Base-by-base conservation (phyloP, 2,329 filamentous ascomycete species). In the Helotiales sp. region DNA sequence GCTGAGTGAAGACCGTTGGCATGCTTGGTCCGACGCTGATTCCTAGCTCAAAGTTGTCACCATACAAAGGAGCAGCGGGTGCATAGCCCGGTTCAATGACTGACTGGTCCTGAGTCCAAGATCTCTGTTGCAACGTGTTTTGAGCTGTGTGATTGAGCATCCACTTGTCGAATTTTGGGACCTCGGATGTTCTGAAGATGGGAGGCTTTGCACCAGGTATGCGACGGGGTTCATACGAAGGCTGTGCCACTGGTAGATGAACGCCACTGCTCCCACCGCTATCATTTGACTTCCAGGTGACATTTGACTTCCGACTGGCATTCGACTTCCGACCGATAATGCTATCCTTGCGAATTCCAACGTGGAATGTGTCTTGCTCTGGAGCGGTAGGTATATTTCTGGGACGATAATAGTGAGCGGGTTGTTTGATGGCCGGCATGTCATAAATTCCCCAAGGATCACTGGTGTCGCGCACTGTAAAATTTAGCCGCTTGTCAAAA, bases 41-140 rank as follows among this genome's bases (percentile, higher is more conserved):
- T 8, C 64, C 22, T 17, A 72, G 62, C 37, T 75, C 71, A 17
- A 68, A 50, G 7, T 64, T 57, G 13, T 63, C 50, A n/a, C 72
- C 70, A 58, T 61, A 75, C 32, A 72, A 37, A 6, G 72, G 72
- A 40, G 71, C 65, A 11, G 61, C 70, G 4, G 71, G 71, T 15
- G 66, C 63, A 30, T 71, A 69, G 6, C 75, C 75, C 2, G 72
- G 73, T 32, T 74, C 69, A 37, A 76, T 68, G 17, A 73, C 72
- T 4, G 70, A 72, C 59, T 73, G 69, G 52, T 73, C 69, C 22
- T 58, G 68, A 5, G 62, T 49, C 17, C 69, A 75, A 2, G 72
- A 73, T 60, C 66, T 40, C 11, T 66, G 68, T 20, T 75, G 69
- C 1, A 74, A 61, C 17, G 32, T 40, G 52, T 74, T 69, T 49